Conservation (phyloP, 305 asterid genomes). For the Petunia hybrid region DNA sequence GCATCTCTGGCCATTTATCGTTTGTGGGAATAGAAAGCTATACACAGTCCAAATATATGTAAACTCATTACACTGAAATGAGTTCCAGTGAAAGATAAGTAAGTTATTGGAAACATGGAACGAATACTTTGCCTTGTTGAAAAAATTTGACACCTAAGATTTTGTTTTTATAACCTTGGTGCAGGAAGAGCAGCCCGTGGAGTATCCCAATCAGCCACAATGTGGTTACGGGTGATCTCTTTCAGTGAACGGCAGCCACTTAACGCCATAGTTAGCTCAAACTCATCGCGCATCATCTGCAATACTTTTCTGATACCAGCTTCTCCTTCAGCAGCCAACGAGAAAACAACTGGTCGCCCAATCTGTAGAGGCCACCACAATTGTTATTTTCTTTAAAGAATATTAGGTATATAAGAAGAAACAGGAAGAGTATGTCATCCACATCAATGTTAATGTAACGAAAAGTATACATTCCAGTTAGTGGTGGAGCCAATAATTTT, state of each 20-base stretch:
- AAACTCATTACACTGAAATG: slow-evolving; percentile 3
- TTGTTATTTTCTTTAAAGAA: not conserved
- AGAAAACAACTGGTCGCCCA: slow-evolving; percentile 45
- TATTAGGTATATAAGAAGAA: not conserved
- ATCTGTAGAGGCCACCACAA: slow-evolving; percentile 23
- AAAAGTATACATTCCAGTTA: not conserved
- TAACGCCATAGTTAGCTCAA: slow-evolving; percentile 47
- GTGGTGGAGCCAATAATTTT: no score
- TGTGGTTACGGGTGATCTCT: slow-evolving; percentile 42
- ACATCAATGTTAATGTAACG: not conserved
- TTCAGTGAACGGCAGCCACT: slow-evolving; percentile 42
- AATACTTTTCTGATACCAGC: slow-evolving; percentile 37
- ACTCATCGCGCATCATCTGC: slow-evolving; percentile 42
- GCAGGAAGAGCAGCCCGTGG: slow-evolving; percentile 34
- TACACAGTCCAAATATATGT: not conserved
- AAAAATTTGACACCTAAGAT: not conserved
- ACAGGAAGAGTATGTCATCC: not conserved
- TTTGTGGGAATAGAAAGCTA: slow-evolving; percentile 3
- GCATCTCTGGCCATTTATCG: not conserved
- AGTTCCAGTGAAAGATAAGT: slow-evolving; percentile 15
- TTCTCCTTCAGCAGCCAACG: slow-evolving; percentile 44
- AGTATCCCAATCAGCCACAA: slow-evolving; percentile 41
- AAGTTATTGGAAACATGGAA: slow-evolving; percentile 18
- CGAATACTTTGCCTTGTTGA: slow-evolving; percentile 8
- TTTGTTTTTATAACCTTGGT: slow-evolving; percentile 29